These are phyloP conservation scores for Metschnikowia similis DNA, from an alignment of 805 yeast genomes.

Conservation along the genomic window DNA sequence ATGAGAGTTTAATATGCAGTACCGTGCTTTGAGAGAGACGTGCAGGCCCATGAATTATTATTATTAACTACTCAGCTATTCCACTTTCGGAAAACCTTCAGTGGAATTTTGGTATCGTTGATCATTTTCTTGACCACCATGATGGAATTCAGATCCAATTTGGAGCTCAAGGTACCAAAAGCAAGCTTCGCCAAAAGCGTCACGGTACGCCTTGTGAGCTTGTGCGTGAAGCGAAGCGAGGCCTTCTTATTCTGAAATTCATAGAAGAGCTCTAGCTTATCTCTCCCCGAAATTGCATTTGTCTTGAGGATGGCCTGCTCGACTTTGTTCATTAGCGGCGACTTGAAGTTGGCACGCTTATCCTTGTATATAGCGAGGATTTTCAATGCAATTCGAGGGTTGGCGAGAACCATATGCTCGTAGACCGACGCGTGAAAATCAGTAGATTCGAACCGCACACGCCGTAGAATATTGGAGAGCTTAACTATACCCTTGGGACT, in stretches of 20 bases:
- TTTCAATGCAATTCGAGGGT: constrained; percentile 24
- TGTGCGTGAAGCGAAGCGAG: constrained; percentile 18
- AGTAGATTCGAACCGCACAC: constrained; percentile 13
- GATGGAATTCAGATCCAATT: constrained; percentile 12
- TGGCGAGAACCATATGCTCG: constrained; percentile 23
- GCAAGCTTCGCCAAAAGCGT: constrained; percentile 12
- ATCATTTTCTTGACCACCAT: constrained; percentile 10
- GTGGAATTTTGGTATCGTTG: constrained; percentile 8
- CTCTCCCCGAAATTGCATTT: constrained; percentile 11
- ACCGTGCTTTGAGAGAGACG: not conserved
- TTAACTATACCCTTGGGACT: constrained; percentile 15
- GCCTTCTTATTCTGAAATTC: constrained; percentile 16
- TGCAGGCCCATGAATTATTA: not conserved
- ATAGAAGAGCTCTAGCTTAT: constrained; percentile 18
- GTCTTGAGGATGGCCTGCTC: constrained; percentile 28
- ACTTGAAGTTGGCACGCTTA: constrained; percentile 18
- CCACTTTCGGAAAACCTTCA: constrained; percentile 3
- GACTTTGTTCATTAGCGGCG: constrained; percentile 18
- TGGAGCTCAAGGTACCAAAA: constrained; percentile 10
- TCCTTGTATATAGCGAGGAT: constrained; percentile 21
- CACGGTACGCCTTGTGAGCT: constrained; percentile 8
- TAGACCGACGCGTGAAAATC: constrained; percentile 18
- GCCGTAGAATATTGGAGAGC: constrained; percentile 19
- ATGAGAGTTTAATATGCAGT: constrained; percentile 8
- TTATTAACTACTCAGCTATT: constrained; percentile 48